Base-by-base conservation (phyloP, 257 asterid species). In the Avicennia marina region DNA sequence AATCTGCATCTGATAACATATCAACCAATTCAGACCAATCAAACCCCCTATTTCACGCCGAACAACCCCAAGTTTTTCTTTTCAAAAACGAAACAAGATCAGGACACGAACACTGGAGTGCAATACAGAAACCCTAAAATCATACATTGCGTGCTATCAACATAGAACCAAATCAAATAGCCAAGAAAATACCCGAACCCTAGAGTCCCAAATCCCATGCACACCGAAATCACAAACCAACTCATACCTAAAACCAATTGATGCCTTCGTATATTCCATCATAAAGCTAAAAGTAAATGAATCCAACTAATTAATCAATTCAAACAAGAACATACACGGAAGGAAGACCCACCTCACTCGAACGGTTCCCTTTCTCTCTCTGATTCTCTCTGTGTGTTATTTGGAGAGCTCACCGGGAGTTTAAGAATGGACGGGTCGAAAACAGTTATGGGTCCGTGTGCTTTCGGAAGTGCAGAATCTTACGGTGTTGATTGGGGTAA, bases 401-500 rank as follows among this genome's bases (percentile, higher is more conserved):
- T n/a, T n/a, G n/a, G n/a, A n/a, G n/a, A n/a, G n/a, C n/a, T n/a
- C n/a, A n/a, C n/a, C n/a, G n/a, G n/a, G n/a, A n/a, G n/a, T n/a
- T n/a, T n/a, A n/a, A n/a, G n/a, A n/a, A n/a, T n/a, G n/a, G n/a
- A n/a, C n/a, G n/a, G n/a, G n/a, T n/a, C n/a, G n/a, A n/a, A n/a
- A n/a, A n/a, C n/a, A n/a, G n/a, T n/a, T n/a, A n/a, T n/a, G n/a
- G n/a, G n/a, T 64, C 69, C 69, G 58, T 66, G 82, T 66, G 82
- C 56, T 71, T 74, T 53, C 36, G 18, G 1, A 22, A 17, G 38
- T 18, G 38, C 52, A 11, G 49, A 45, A 78, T 80, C 81, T 4
- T 62, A 80, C 81, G 88, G 79, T 19, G 12, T 1, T 0, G 33
- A 64, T 10, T 15, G 12, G 60, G 42, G 24, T 17, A 11, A 32